Base-by-base conservation (phyloP, 2,329 filamentous ascomycete genomes). In the Stromatinia cepivora region DNA sequence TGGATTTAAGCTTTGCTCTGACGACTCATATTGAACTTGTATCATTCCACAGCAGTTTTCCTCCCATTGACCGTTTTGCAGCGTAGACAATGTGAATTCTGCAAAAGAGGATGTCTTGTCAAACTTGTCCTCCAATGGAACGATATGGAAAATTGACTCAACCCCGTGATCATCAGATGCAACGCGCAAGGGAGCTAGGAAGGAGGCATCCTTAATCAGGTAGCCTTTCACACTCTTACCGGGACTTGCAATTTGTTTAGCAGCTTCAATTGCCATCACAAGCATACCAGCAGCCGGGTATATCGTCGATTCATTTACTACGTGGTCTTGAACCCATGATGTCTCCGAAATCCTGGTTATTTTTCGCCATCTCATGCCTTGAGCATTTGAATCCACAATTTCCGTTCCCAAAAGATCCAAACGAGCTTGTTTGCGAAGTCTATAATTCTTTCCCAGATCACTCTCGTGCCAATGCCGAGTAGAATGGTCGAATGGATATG, bases 391-490 rank as follows among this genome's bases (percentile, higher is more conserved):
- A 50, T 70, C 75, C 28, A 72, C 42, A 0, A 73, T 66, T 1
- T 48, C 70, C 3, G 73, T 72, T 0, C 80, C 79, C 0, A 80
- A 70, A 0, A 76, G 61, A 42, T 75, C 74, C 50, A 82, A 81
- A 15, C 83, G 80, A 3, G 80, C 79, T 63, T 80, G 79, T 46
- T 80, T 76, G n/a, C 83, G 79, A 68, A 82, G 81, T 0, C 84
- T 80, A 66, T 81, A 81, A 20, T 80, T 78, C 15, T 77, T 74
- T 22, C 82, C 82, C 2, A 84, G 74, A 54, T 83, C 80, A 1
- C 83, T 83, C 71, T 87, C 85, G 67, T 82, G 79, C 85, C 85
- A 87, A 73, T 85, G 85, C 0, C 73, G 76, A 36, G 80, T 82
- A 22, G 77, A 75, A 69, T 86, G 85, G 42, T 86, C 84, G 82